phyloP scores from a whole-genome alignment of 2,329 filamentous ascomycete species.

The Fusarium sp. region DNA sequence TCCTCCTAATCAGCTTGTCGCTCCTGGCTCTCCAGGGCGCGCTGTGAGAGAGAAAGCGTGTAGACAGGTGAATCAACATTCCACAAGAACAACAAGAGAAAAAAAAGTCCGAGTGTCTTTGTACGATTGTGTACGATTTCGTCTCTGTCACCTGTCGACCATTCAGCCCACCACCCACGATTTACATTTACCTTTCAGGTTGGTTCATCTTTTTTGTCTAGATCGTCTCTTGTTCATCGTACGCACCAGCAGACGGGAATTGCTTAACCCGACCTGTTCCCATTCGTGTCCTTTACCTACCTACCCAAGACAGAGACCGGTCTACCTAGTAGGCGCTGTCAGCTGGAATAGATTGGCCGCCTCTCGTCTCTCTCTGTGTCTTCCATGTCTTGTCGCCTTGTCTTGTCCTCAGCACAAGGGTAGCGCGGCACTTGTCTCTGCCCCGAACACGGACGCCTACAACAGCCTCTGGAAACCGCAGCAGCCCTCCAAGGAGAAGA shows the following conservation, averaged over 20 bases:
- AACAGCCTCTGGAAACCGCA: neutral
- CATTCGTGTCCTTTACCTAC: slow-evolving; percentile 22
- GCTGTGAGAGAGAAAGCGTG: slow-evolving; percentile 47
- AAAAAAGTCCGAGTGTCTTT: slow-evolving; percentile 29
- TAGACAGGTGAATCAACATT: slow-evolving; percentile 32
- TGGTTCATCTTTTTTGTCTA: slow-evolving; percentile 45
- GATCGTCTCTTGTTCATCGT: slow-evolving; percentile 18
- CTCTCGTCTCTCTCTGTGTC: slow-evolving; percentile 21
- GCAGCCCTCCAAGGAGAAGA: too few species aligned
- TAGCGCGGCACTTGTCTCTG: slow-evolving; percentile 29
- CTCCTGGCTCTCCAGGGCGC: slow-evolving; percentile 49
- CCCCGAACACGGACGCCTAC: slow-evolving; percentile 35
- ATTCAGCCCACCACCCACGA: slow-evolving; percentile 20
- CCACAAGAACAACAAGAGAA: neutral
- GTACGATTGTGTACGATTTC: slow-evolving; percentile 38
- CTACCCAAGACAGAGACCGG: slow-evolving; percentile 20
- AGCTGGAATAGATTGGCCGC: slow-evolving; percentile 22
- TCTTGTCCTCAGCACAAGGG: slow-evolving; percentile 27
- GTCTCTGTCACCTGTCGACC: slow-evolving; percentile 15
- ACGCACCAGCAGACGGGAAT: slow-evolving; percentile 22
- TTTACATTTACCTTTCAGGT: slow-evolving; percentile 38
- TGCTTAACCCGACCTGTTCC: slow-evolving; percentile 22
- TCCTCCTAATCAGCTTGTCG: slow-evolving; percentile 47
- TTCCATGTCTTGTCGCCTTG: slow-evolving; percentile 10
- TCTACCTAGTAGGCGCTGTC: slow-evolving; percentile 22